Evolutionary conservation across 2,329 filamentous ascomycete genomes (phyloP).

Genomic region (Emydomyces testavorans): DNA sequence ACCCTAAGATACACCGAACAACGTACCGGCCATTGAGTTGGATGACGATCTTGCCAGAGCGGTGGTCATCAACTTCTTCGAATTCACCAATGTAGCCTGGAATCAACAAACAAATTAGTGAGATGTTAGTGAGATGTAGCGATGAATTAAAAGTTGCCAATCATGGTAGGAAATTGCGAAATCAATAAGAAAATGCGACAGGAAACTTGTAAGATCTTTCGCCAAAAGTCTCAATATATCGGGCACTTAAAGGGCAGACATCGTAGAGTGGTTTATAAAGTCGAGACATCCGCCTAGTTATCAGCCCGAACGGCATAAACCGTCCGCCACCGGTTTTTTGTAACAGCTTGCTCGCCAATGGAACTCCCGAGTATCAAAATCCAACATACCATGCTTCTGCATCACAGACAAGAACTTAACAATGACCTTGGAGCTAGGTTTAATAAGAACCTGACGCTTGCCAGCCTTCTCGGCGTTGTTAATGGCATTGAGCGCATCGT

Average conservation of each 20-base stretch:
- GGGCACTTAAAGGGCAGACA: slow-evolving; percentile 99
- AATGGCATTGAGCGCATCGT: slow-evolving; percentile 98
- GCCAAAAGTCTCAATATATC: slow-evolving; percentile 71
- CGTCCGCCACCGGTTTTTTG: background rate
- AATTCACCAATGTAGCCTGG: slow-evolving; percentile 98
- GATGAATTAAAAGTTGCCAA: slow-evolving; percentile 85
- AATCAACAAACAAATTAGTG: slow-evolving; percentile 19
- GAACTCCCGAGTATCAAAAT: slow-evolving; percentile 10
- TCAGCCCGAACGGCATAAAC: slow-evolving; percentile 67
- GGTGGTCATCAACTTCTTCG: slow-evolving; percentile 98
- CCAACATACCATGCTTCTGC: slow-evolving; percentile 93
- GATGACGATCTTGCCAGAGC: slow-evolving; percentile 98
- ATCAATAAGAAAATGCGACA: slow-evolving; percentile 26
- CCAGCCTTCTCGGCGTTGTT: slow-evolving; percentile 99
- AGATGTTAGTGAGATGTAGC: slow-evolving; percentile 72
- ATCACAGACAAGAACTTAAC: slow-evolving; percentile 98
- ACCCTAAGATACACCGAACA: background rate
- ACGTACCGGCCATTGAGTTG: slow-evolving; percentile 86
- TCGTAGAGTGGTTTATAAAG: slow-evolving; percentile 52
- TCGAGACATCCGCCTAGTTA: slow-evolving; percentile 98
- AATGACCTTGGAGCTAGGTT: slow-evolving; percentile 98
- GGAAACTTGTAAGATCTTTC: slow-evolving; percentile 97
- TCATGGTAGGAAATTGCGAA: slow-evolving; percentile 45
- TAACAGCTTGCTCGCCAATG: background rate
- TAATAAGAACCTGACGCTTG: slow-evolving; percentile 98